phyloP scores from a whole-genome alignment of 2,329 filamentous ascomycete species.

The Colletotrichum camelliae region DNA sequence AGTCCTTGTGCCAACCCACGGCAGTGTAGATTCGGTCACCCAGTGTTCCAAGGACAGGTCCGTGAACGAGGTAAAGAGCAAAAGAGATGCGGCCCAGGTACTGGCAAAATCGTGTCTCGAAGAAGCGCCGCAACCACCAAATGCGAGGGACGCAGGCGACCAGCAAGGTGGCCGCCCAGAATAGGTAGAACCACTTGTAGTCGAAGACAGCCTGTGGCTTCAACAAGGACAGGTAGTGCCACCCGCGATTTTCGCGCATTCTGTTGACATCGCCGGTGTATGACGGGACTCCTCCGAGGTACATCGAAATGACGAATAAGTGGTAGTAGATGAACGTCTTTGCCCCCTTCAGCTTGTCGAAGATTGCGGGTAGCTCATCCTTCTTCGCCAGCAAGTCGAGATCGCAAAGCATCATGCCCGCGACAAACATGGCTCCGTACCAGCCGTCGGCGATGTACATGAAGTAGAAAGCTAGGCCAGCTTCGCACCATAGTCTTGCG shows the following conservation, averaged over 20 bases:
- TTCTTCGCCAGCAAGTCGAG: conserved; percentile 43
- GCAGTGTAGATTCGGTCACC: conserved; percentile 67
- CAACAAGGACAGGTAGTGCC: conserved; percentile 40
- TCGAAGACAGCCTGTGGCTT: conserved; percentile 71
- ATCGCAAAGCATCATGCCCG: conserved; percentile 37
- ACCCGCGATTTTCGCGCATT: conserved; percentile 7
- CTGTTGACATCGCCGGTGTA: not conserved
- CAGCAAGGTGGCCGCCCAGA: conserved; percentile 40
- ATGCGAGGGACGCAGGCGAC: conserved; percentile 40
- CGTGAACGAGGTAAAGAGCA: conserved; percentile 66
- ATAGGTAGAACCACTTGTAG: conserved; percentile 45
- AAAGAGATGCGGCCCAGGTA: conserved; percentile 67
- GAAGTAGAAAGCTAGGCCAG: conserved; percentile 36
- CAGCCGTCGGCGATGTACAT: conserved; percentile 39
- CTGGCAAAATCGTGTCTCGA: conserved; percentile 54
- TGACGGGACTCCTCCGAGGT: conserved; percentile 33
- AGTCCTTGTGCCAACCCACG: conserved; percentile 57
- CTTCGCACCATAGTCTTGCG: conserved; percentile 35
- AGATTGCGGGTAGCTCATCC: conserved; percentile 54
- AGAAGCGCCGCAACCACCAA: conserved; percentile 48
- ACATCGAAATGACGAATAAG: conserved; percentile 37
- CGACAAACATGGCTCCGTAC: conserved; percentile 38
- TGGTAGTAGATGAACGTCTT: conserved; percentile 55
- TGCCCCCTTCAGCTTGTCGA: conserved; percentile 50
- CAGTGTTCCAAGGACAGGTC: conserved; percentile 54